Evolutionary conservation across 202 grass and related monocot genomes (phyloP).

Genomic region (Schoenoplectus triqueter): DNA sequence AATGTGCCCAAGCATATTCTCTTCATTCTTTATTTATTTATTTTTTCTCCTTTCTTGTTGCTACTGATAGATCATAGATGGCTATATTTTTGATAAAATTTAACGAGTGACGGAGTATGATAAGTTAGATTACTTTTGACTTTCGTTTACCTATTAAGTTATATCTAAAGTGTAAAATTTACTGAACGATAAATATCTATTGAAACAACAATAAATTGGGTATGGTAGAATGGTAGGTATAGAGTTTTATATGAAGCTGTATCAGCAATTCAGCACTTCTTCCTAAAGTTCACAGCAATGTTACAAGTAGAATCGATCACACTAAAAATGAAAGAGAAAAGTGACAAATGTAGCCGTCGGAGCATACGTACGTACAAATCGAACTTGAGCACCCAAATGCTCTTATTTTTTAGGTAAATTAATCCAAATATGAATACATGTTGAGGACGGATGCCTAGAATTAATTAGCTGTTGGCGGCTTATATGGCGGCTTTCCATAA

Average conservation of each 20-base stretch:
- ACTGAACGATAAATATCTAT: not conserved
- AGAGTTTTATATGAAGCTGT: not conserved
- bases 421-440: not conserved
- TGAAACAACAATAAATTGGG: not conserved
- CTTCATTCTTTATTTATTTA: not conserved
- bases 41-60: not conserved
- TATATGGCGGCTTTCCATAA: not conserved
- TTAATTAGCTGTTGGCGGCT: not conserved
- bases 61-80: not conserved
- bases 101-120: not conserved
- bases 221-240: not conserved
- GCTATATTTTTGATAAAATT: not conserved
- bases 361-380: not conserved
- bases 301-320: conserved; percentile 3
- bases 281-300: not conserved
- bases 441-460: not conserved
- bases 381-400: not conserved
- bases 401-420: not conserved
- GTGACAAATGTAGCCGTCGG: not conserved
- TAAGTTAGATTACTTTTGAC: not conserved
- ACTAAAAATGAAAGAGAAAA: not conserved
- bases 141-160: not conserved
- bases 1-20: not conserved
- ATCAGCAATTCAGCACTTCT: not conserved
- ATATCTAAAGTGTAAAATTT: not conserved